These are phyloP conservation scores for Trapa incisa DNA, from an alignment of 345 rosid species.

Conservation along the genomic window DNA sequence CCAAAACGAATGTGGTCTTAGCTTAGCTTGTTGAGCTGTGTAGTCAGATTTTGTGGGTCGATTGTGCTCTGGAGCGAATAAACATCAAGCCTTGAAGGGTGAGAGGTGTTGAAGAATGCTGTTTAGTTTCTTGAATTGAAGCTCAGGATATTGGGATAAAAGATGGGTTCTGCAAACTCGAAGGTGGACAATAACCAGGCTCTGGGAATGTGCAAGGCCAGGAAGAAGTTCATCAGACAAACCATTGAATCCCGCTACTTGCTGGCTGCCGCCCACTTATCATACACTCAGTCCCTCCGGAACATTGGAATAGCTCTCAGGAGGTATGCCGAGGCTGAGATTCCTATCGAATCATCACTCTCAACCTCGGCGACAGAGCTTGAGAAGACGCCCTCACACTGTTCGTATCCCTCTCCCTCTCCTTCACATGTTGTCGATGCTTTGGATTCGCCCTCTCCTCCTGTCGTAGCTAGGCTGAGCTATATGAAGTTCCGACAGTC, in stretches of 20 bases:
- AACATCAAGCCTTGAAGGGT: too few relatives aligned
- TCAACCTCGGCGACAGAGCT: slow-evolving; percentile 64
- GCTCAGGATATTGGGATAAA: slow-evolving; percentile 10
- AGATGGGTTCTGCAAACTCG: slow-evolving; percentile 67
- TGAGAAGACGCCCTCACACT: slow-evolving; percentile 69
- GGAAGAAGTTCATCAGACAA: slow-evolving; percentile 62
- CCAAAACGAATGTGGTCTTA: too few relatives aligned
- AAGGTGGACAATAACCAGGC: slow-evolving; percentile 52
- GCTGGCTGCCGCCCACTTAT: slow-evolving; percentile 85
- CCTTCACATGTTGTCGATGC: slow-evolving; percentile 41
- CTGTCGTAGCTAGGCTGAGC: slow-evolving; percentile 25
- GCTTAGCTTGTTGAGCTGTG: too few relatives aligned
- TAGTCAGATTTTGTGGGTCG: too few relatives aligned
- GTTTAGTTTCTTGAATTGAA: slow-evolving; percentile 6
- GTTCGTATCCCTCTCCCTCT: slow-evolving; percentile 62
- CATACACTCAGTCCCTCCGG: slow-evolving; percentile 61
- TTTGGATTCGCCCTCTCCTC: slow-evolving; percentile 46
- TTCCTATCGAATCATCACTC: slow-evolving; percentile 43
- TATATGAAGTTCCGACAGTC: slow-evolving; percentile 36
- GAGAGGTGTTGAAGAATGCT: neutral
- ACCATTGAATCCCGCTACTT: slow-evolving; percentile 70
- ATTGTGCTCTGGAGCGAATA: too few relatives aligned
- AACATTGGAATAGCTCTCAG: slow-evolving; percentile 68
- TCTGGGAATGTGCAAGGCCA: slow-evolving; percentile 53
- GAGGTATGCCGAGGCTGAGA: slow-evolving; percentile 65